Conservation (phyloP, 768 basidiomycete genomes). For the Xerocomus spinulosus region DNA sequence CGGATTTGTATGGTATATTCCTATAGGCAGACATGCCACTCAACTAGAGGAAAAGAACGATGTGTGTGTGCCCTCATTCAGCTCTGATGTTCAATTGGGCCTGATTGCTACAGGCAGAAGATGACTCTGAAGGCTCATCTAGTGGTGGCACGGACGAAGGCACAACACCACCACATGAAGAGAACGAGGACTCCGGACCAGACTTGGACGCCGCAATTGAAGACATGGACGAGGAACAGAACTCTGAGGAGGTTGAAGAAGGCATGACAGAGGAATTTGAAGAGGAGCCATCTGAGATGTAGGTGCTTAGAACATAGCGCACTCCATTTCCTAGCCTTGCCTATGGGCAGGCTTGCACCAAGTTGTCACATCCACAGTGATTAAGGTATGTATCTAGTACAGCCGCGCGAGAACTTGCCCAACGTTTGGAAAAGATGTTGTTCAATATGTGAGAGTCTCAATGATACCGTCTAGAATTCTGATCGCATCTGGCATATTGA, state of each 20-base stretch:
- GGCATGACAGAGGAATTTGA: constrained; percentile 51
- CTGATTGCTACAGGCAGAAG: constrained; percentile 27
- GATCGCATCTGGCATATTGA: constrained; percentile 84
- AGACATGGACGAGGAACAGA: constrained; percentile 43
- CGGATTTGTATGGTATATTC: constrained; percentile 63
- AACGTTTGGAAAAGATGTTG: no score
- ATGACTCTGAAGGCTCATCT: constrained; percentile 32
- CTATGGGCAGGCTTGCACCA: no score
- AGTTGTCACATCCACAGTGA: not conserved
- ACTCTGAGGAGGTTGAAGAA: constrained; percentile 38
- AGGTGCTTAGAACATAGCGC: no score
- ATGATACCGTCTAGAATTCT: constrained; percentile 79
- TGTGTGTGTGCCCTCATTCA: constrained; percentile 36
- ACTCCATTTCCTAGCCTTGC: no score
- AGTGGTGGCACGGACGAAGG: constrained; percentile 30
- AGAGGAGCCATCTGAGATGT: constrained; percentile 37
- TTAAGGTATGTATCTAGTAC: constrained; percentile 7
- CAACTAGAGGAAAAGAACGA: constrained; percentile 84
- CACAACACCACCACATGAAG: constrained; percentile 32
- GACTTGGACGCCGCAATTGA: constrained; percentile 37
- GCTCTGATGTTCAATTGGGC: not conserved
- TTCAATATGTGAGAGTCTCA: constrained; percentile 72
- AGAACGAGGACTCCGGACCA: constrained; percentile 37
- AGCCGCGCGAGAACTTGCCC: no score
- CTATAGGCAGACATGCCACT: constrained; percentile 69